Conservation (phyloP, 768 basidiomycete species). For the Lactarius akahatsu region DNA sequence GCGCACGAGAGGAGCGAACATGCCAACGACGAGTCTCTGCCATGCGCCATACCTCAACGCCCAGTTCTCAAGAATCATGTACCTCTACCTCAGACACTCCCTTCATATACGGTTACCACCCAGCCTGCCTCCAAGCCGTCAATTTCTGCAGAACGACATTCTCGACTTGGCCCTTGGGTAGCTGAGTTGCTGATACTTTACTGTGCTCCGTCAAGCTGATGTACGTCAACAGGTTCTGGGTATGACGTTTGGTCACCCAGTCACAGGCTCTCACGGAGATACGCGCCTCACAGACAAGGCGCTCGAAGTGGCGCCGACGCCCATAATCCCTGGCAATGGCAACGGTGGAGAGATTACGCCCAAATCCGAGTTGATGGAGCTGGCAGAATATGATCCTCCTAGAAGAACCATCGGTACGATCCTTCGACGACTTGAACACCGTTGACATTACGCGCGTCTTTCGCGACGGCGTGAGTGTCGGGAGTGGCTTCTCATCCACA, state of each 20-base stretch:
- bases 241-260: conserved; percentile 18
- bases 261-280: neutral
- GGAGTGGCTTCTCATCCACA: neutral
- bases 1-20: conserved; percentile 22
- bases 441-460: conserved; percentile 10
- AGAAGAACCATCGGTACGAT: conserved; percentile 11
- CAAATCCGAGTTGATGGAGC: neutral
- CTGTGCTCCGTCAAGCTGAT: conserved; percentile 5
- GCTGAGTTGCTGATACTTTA: neutral
- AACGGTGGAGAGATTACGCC: neutral
- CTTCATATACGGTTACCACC: conserved; percentile 18
- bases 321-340: neutral
- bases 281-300: conserved; percentile 20
- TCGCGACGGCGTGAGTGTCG: neutral
- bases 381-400: conserved; percentile 16
- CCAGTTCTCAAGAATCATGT: conserved; percentile 12
- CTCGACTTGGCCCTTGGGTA: conserved; percentile 27
- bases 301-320: neutral
- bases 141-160: conserved; percentile 22
- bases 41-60: conserved; percentile 15
- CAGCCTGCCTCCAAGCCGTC: conserved; percentile 14
- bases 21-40: conserved; percentile 16
- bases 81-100: conserved; percentile 14
- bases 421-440: conserved; percentile 9
- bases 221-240: conserved; percentile 12